Evolutionary conservation across 2,329 filamentous ascomycete genomes (phyloP), one percentile per base, ranked within the genome.

Genomic region (Fusarium longipes): DNA sequence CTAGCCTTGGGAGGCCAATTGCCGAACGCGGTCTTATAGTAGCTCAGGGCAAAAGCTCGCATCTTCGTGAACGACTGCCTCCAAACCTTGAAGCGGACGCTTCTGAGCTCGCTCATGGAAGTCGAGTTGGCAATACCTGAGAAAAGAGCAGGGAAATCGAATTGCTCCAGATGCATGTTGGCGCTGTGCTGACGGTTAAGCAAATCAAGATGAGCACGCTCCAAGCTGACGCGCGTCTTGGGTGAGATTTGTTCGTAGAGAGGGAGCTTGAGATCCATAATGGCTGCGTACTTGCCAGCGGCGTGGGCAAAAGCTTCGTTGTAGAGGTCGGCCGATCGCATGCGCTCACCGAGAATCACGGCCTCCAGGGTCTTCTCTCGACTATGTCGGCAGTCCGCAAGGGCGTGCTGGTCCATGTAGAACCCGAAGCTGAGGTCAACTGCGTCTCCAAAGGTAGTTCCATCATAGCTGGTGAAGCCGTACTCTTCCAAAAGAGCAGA

Each of bases 291-390:
- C 78, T 96, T 96, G 48, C 95, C 96, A 11, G 92, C 93, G 1
- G 90, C 93, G 77, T 98, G 96, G 7, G 93, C 89, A 74, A 97
- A 98, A 0, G 93, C 93, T 77, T 97, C 93, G 59, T 92, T 93
- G 79, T 97, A 98, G 4, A 99, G 84, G 9, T 89, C 85, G 72
- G 90, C 87, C 45, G 87, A 97, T 58, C 90, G 89, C 89, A 98
- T 92, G 35, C 87, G 87, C 79, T 99, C 95, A 56, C 92, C 94
- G 12, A 99, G 82, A n/a, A 98, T 86, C 44, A 98, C 85, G 0
- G 90, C 92, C 78, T 98, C 93, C 24, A 98, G 84, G 0, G 92
- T 97, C 83, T 96, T 96, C 75, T 97, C 93, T 25, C 91, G 87
- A 75, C 92, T 97, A 61, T 87, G 82, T 54, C 93, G 86, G 44